phyloP scores from a whole-genome alignment of 495 filamentous ascomycete genomes.

The Aspergillus heteromorphus region DNA sequence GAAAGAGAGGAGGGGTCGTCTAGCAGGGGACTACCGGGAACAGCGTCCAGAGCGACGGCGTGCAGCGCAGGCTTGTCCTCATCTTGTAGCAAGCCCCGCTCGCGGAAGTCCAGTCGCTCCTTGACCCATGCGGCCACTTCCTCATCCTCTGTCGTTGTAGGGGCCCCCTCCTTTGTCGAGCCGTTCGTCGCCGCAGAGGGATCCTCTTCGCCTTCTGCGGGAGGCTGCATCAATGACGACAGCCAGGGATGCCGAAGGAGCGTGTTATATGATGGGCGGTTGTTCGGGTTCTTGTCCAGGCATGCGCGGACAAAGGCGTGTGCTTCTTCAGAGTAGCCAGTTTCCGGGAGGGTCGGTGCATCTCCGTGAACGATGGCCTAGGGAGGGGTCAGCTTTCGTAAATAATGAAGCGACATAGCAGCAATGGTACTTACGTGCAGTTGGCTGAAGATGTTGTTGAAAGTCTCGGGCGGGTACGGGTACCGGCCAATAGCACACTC shows the following conservation, averaged over 20 bases:
- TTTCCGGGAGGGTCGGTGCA: conserved; percentile 74
- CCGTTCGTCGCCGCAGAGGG: conserved; percentile 35
- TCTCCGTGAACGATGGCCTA: conserved; percentile 98
- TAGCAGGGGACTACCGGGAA: conserved; percentile 35
- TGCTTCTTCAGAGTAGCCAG: conserved; percentile 72
- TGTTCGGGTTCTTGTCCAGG: conserved; percentile 85
- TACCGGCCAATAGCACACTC: conserved; percentile 95
- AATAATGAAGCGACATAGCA: neutral
- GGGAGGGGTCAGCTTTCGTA: neutral
- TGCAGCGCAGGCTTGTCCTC: conserved; percentile 67
- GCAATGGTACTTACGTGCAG: conserved; percentile 68
- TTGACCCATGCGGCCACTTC: conserved; percentile 85
- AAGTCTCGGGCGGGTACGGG: conserved; percentile 96
- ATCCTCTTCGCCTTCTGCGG: conserved; percentile 63
- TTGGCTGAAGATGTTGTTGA: conserved; percentile 97
- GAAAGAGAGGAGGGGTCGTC: conserved; percentile 20
- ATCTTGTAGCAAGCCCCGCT: conserved; percentile 42
- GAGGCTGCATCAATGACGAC: conserved; percentile 70
- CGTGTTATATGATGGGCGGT: conserved; percentile 85
- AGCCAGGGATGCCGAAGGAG: conserved; percentile 89
- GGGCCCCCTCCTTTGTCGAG: conserved; percentile 25
- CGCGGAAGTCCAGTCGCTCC: conserved; percentile 59
- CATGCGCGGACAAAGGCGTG: conserved; percentile 85
- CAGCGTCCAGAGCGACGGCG: conserved; percentile 64
- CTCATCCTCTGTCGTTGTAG: conserved; percentile 52